Evolutionary conservation across 169 alveolate species (phyloP).

Genomic region (Sarcocystis neurona): DNA sequence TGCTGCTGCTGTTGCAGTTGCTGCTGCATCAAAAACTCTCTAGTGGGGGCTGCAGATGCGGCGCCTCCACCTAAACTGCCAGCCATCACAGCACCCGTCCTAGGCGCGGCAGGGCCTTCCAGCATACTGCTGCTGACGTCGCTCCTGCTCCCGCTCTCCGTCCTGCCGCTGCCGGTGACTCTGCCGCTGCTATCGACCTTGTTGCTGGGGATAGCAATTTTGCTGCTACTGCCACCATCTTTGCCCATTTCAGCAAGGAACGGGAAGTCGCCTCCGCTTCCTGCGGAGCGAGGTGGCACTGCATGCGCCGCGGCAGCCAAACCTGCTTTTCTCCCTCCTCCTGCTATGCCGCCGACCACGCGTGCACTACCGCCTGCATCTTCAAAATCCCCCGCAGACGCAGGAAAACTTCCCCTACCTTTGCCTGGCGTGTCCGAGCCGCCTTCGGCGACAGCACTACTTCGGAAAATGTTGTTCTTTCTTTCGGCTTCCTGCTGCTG

Average conservation of each 20-base stretch:
- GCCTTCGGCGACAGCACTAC: too few species aligned
- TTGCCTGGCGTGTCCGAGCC: too few species aligned
- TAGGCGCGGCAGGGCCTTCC: too few species aligned
- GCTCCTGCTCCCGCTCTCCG: slow-evolving; percentile 19
- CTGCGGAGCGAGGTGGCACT: neutral
- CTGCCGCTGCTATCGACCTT: neutral
- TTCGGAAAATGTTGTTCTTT: too few species aligned
- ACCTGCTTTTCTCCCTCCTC: neutral
- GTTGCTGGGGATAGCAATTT: neutral
- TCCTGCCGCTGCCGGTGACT: neutral
- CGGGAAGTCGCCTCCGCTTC: neutral
- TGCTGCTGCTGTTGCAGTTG: too few species aligned
- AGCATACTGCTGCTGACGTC: too few species aligned
- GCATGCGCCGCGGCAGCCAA: neutral
- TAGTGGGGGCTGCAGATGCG: slow-evolving; percentile 56
- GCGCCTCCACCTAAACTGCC: slow-evolving; percentile 35
- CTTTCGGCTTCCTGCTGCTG: too few species aligned
- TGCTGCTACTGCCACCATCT: neutral
- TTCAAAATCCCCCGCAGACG: too few species aligned
- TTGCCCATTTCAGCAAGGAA: neutral
- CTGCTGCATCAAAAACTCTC: too few species aligned
- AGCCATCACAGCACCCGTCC: neutral
- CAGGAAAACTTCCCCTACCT: too few species aligned
- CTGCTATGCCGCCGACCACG: too few species aligned
- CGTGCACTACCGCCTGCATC: too few species aligned